Evolutionary conservation across 2,329 filamentous ascomycete species (phyloP).

Genomic region (Hortaea sp.): DNA sequence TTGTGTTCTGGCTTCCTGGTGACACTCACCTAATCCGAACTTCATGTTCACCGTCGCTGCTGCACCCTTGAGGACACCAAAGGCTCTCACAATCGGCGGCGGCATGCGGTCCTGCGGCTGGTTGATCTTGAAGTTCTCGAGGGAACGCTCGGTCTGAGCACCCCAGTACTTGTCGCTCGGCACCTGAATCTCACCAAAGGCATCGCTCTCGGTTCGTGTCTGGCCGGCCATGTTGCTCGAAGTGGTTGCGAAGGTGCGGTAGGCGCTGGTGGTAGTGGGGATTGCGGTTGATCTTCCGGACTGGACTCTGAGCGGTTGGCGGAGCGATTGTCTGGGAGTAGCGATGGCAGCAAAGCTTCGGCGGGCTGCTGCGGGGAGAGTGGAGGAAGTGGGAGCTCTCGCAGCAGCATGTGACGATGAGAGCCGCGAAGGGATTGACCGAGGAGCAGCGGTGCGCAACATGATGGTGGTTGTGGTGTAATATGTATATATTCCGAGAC

Average conservation of each 20-base stretch:
- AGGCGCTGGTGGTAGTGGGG: background rate
- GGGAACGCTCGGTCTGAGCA: conserved; percentile 89
- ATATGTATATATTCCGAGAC: no score
- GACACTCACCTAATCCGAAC: conserved; percentile 66
- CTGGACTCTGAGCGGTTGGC: background rate
- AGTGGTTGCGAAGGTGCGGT: conserved; percentile 22
- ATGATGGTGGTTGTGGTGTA: background rate
- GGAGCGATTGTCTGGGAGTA: background rate
- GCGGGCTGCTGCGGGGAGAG: conserved; percentile 3
- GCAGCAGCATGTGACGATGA: conserved; percentile 1
- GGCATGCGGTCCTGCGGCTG: conserved; percentile 99
- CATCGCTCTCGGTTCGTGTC: conserved; percentile 84
- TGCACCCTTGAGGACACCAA: conserved; percentile 94
- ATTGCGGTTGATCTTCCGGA: background rate
- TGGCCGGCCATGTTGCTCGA: conserved; percentile 23
- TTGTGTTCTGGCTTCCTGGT: background rate
- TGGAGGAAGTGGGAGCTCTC: background rate
- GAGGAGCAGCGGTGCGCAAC: conserved; percentile 1
- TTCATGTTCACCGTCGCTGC: conserved; percentile 93
- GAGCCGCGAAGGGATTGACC: background rate
- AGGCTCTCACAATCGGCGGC: conserved; percentile 79
- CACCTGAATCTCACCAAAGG: conserved; percentile 94
- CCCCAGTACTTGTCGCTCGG: conserved; percentile 94
- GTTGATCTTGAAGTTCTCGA: conserved; percentile 98
- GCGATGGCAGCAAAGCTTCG: conserved; percentile 1